A percentile compares a stretch with the other conserved stretches of the same genome.
phyloP scores from a whole-genome alignment of 345 rosid genomes.

The Lepidium africanum region DNA sequence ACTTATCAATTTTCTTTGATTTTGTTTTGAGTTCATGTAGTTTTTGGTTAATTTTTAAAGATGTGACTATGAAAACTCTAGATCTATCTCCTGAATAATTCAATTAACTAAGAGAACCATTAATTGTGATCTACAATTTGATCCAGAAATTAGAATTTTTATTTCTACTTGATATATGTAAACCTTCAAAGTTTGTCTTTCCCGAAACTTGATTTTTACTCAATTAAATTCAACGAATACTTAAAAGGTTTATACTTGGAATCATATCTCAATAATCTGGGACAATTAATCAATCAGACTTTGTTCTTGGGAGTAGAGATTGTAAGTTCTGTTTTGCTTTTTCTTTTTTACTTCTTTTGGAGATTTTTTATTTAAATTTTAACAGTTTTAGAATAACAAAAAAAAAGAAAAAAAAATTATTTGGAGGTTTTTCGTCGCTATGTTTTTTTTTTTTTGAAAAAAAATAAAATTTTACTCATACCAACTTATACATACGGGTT shows the following conservation, averaged over 20 bases:
- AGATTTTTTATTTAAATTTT: constrained; percentile 29
- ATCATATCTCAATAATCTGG: constrained; percentile 11
- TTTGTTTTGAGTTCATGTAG: too few species aligned
- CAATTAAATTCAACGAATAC: background rate
- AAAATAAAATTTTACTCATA: too few species aligned
- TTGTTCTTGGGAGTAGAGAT: constrained; percentile 20
- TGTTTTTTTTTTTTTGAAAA: too few species aligned
- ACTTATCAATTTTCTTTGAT: too few species aligned
- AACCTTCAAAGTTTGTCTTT: background rate
- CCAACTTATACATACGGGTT: too few species aligned
- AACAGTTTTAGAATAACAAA: background rate
- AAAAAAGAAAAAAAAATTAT: too few species aligned
- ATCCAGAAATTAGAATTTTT: constrained; percentile 1
- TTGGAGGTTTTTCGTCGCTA: too few species aligned
- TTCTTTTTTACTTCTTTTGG: background rate
- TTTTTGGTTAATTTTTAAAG: background rate
- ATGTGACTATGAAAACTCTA: background rate
- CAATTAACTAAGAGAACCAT: background rate
- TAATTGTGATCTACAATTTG: background rate
- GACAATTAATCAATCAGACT: constrained; percentile 12
- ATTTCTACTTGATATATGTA: background rate
- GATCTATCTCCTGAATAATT: background rate
- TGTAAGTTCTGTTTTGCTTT: constrained; percentile 6
- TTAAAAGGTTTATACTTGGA: constrained; percentile 13
- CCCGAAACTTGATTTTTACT: background rate